phyloP scores from a whole-genome alignment of 1,284 basidiomycete genomes.

The Anthracocystis walkeri region DNA sequence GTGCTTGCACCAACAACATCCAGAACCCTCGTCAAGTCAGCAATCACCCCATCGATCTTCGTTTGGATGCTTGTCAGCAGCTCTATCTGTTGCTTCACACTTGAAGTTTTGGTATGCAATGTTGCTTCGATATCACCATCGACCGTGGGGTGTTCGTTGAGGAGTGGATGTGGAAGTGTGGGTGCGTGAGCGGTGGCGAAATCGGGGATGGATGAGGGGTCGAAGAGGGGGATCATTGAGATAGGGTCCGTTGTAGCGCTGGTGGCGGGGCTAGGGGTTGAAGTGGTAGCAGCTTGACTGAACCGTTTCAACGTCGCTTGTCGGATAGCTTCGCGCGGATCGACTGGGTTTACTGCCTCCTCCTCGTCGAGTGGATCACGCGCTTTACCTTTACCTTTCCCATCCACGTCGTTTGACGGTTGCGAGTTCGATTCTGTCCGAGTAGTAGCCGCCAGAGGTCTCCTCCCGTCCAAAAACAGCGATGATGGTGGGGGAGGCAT shows the following conservation, averaged over 20 bases:
- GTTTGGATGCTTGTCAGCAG: slow-evolving; percentile 21
- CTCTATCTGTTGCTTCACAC: slow-evolving; percentile 16
- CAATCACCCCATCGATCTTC: slow-evolving; percentile 25
- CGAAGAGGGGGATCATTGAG: slow-evolving; percentile 59
- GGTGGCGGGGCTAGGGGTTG: neutral
- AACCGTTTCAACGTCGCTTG: slow-evolving; percentile 40
- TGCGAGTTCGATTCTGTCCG: neutral
- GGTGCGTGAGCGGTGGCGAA: slow-evolving; percentile 52
- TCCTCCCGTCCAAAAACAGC: slow-evolving; percentile 20
- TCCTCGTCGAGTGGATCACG: slow-evolving; percentile 4
- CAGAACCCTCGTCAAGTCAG: slow-evolving; percentile 20
- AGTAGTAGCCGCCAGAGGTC: neutral
- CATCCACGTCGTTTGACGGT: neutral
- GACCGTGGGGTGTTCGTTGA: neutral
- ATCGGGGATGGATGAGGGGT: slow-evolving; percentile 51
- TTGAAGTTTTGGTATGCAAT: slow-evolving; percentile 5
- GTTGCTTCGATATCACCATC: neutral
- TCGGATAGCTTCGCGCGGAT: slow-evolving; percentile 47
- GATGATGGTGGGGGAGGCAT: slow-evolving; percentile 54
- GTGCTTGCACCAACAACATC: slow-evolving; percentile 8
- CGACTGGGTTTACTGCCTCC: slow-evolving; percentile 19
- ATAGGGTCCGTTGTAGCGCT: slow-evolving; percentile 19
- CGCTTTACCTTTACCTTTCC: slow-evolving; percentile 26
- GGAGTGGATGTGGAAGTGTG: slow-evolving; percentile 45
- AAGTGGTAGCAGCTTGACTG: slow-evolving; percentile 8